These are phyloP conservation scores for Pulveroboletus frians DNA, from an alignment of 768 basidiomycete genomes.

Conservation along the genomic window DNA sequence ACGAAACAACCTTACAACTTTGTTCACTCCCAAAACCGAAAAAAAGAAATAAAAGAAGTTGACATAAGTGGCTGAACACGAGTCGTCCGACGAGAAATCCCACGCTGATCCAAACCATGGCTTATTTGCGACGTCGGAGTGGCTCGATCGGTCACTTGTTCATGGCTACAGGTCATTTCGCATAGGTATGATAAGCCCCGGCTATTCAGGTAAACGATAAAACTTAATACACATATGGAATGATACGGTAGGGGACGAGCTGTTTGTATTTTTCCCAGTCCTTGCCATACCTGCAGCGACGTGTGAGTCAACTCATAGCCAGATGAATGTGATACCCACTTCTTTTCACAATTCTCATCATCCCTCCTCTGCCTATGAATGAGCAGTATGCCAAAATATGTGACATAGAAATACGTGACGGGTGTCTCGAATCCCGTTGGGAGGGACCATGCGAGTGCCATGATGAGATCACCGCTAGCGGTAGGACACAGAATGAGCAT, in stretches of 20 bases:
- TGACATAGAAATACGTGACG: constrained; percentile 91
- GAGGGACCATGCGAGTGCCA: constrained; percentile 90
- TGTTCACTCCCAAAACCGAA: too few relatives aligned
- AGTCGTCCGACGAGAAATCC: too few relatives aligned
- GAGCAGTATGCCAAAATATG: constrained; percentile 85
- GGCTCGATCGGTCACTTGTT: too few relatives aligned
- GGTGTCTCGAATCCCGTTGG: constrained; percentile 90
- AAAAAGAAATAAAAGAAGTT: too few relatives aligned
- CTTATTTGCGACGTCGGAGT: too few relatives aligned
- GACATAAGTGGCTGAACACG: too few relatives aligned
- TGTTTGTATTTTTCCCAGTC: constrained; percentile 92
- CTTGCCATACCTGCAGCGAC: constrained; percentile 66
- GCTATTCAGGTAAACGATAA: not conserved
- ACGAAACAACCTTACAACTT: too few relatives aligned
- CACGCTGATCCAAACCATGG: too few relatives aligned
- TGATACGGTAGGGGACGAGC: constrained; percentile 78
- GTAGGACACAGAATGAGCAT: not conserved
- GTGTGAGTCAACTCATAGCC: not conserved
- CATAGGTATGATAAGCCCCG: not conserved
- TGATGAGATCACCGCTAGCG: constrained; percentile 74
- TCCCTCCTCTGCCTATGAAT: constrained; percentile 88
- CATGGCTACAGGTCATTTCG: not conserved
- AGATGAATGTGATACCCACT: constrained; percentile 46
- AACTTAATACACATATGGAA: constrained; percentile 72
- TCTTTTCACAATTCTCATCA: constrained; percentile 85